Evolutionary conservation across 371 early-diverging fungal genomes (phyloP).

Genomic region (Mortierella sp.): DNA sequence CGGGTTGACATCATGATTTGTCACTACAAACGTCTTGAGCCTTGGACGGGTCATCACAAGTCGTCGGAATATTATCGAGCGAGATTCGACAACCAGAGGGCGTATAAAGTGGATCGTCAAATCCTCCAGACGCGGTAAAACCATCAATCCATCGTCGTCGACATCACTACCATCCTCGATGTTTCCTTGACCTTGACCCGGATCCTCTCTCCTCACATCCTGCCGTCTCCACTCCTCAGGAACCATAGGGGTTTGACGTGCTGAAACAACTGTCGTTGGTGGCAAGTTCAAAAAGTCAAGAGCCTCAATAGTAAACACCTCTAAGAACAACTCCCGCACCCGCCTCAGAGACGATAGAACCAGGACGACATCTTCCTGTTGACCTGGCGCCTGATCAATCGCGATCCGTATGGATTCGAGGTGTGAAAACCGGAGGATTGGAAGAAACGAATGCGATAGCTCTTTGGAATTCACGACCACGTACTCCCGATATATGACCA

Average conservation of each 20-base stretch:
- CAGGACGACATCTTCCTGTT: background rate
- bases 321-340: background rate
- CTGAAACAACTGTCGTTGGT: background rate
- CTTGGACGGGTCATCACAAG: slow-evolving; percentile 2
- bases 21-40: background rate
- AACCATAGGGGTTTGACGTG: background rate
- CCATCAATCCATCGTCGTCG: background rate
- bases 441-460: background rate
- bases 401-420: background rate
- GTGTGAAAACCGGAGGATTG: background rate
- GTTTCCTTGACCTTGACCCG: background rate
- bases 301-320: background rate
- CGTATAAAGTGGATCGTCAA: background rate
- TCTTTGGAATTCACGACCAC: too few species aligned
- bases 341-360: background rate
- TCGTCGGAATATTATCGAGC: background rate
- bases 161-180: background rate
- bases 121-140: background rate
- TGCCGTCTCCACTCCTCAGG: background rate
- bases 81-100: background rate
- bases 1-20: background rate
- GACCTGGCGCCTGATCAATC: background rate
- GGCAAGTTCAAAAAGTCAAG: background rate
- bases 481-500: background rate
- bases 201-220: background rate